These are phyloP conservation scores for Mortierella polycephala DNA, from an alignment of 371 early-diverging fungal genomes.

Conservation along the genomic window DNA sequence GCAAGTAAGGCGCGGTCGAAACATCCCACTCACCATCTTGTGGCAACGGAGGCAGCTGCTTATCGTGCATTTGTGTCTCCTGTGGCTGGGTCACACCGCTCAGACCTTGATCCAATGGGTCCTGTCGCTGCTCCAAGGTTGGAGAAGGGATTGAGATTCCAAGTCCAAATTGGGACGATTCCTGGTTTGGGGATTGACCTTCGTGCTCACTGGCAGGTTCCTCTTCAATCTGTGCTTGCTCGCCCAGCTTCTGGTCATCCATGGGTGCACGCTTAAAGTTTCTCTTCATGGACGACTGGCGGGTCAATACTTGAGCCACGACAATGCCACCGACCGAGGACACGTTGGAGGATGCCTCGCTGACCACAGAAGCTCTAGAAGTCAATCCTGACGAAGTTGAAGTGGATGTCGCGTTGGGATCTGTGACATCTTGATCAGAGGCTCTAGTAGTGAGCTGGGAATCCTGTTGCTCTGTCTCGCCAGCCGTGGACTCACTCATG, in stretches of 20 bases:
- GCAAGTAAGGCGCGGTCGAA: neutral
- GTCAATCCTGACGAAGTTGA: constrained; percentile 27
- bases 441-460: neutral
- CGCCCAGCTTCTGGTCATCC: constrained; percentile 3
- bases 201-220: neutral
- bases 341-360: constrained; percentile 38
- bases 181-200: neutral
- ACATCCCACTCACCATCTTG: constrained; percentile 21
- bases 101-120: constrained; percentile 9
- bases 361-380: constrained; percentile 39
- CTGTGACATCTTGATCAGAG: neutral
- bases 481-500: too few species aligned
- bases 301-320: constrained; percentile 43
- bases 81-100: constrained; percentile 6
- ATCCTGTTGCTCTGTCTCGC: neutral
- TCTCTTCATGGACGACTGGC: constrained; percentile 38
- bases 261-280: constrained; percentile 27
- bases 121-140: constrained; percentile 8
- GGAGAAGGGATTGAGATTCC: constrained; percentile 33
- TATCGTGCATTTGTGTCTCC: constrained; percentile 5
- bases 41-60: constrained; percentile 33
- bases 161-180: constrained; percentile 28
- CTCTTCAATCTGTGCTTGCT: neutral
- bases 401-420: constrained; percentile 1
- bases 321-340: constrained; percentile 44